Percentiles rank a stretch among this genome's conserved stretches.
Conservation (phyloP, 2,329 filamentous ascomycete genomes). For the Akanthomyces dipterigenus region DNA sequence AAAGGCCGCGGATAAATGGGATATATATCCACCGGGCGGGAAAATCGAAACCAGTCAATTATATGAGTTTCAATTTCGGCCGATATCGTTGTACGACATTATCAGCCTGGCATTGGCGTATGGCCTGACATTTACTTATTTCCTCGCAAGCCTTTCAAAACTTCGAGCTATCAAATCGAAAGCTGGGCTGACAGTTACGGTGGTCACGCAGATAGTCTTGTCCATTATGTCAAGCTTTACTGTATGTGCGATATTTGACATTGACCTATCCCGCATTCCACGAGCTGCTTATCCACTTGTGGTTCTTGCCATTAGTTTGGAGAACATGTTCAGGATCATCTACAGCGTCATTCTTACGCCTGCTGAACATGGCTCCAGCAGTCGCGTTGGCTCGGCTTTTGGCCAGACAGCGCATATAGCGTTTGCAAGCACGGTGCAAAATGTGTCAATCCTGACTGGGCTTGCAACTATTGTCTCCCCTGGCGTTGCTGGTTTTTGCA, state of each 20-base stretch:
- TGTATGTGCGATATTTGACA: constrained; percentile 66
- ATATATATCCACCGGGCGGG: constrained; percentile 56
- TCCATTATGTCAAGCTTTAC: constrained; percentile 76
- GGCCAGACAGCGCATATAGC: constrained; percentile 66
- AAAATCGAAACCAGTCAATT: constrained; percentile 49
- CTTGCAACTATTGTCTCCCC: constrained; percentile 63
- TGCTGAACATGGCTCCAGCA: constrained; percentile 59
- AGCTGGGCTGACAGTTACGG: constrained; percentile 63
- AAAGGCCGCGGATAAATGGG: constrained; percentile 49
- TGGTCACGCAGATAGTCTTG: constrained; percentile 61
- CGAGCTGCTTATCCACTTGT: constrained; percentile 69
- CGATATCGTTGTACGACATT: constrained; percentile 62
- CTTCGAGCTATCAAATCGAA: constrained; percentile 70
- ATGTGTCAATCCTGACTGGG: constrained; percentile 57
- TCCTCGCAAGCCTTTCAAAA: constrained; percentile 60
- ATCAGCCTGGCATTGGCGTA: constrained; percentile 60
- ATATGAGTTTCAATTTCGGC: constrained; percentile 73
- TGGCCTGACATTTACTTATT: constrained; percentile 54
- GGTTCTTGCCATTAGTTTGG: constrained; percentile 68
- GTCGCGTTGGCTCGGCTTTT: constrained; percentile 65
- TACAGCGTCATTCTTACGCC: constrained; percentile 70
- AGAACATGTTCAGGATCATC: constrained; percentile 73
- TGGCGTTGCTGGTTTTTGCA: constrained; percentile 68
- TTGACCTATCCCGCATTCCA: constrained; percentile 70
- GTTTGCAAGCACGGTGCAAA: constrained; percentile 60